Conservation (phyloP, 306 rosid species). For the Lathyrus aphaca region DNA sequence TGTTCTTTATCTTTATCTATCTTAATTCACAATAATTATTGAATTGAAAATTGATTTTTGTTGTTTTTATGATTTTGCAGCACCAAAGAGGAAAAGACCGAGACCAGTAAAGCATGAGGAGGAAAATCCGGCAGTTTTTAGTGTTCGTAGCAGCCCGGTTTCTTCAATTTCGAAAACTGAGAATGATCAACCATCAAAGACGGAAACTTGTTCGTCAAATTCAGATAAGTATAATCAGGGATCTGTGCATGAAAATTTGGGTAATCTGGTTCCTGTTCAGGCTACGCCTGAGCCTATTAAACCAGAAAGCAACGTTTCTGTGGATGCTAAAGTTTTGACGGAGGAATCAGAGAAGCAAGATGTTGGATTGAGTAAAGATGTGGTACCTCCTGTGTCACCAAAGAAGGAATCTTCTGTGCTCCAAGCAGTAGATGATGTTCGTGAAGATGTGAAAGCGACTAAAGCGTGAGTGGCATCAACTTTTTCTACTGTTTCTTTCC, state of each 20-base stretch:
- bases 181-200: constrained; percentile 56
- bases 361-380: constrained; percentile 54
- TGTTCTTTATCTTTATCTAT: constrained; percentile 30
- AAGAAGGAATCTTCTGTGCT: constrained; percentile 60
- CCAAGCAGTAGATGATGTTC: constrained; percentile 63
- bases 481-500: constrained; percentile 13
- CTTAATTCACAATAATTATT: background rate
- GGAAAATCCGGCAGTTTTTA: constrained; percentile 49
- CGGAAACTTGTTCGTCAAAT: constrained; percentile 52
- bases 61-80: constrained; percentile 40
- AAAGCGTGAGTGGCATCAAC: constrained; percentile 72
- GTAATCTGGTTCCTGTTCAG: constrained; percentile 40
- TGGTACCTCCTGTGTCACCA: constrained; percentile 64
- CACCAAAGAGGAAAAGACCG: constrained; percentile 92
- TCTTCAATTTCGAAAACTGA: constrained; percentile 47
- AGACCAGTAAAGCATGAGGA: constrained; percentile 76
- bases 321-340: constrained; percentile 49
- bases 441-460: constrained; percentile 62
- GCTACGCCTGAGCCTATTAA: constrained; percentile 47
- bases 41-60: background rate
- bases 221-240: constrained; percentile 57
- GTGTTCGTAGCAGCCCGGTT: constrained; percentile 58
- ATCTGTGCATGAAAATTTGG: constrained; percentile 58
- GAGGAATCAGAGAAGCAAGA: constrained; percentile 62
- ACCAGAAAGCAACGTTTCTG: constrained; percentile 49